Conservation (phyloP, 2,329 filamentous ascomycete species). For the Epichloe coenophiala region DNA sequence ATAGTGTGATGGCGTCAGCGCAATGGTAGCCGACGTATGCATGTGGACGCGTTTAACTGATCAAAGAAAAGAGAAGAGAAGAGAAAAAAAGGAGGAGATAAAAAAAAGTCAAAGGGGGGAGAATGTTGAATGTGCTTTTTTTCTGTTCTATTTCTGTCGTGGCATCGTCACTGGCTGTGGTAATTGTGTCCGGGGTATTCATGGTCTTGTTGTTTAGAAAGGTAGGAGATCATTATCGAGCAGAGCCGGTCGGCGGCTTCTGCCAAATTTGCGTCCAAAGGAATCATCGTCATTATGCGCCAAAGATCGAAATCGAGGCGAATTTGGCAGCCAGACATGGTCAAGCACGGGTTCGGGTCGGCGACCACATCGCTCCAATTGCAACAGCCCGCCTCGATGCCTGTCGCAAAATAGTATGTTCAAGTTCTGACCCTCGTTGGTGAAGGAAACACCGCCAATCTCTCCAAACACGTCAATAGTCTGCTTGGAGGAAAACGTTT, state of each 20-base stretch:
- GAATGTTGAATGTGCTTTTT: neutral
- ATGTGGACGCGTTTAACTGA: neutral
- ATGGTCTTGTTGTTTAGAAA: slow-evolving; percentile 6
- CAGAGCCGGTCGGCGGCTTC: slow-evolving; percentile 3
- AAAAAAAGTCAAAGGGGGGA: neutral
- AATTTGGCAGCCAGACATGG: slow-evolving; percentile 8
- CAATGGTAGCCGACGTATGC: neutral
- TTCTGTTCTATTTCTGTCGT: neutral
- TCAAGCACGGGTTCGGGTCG: slow-evolving; percentile 14
- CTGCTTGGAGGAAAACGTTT: slow-evolving; percentile 51
- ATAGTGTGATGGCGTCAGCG: neutral
- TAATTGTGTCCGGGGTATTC: neutral
- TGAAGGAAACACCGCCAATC: slow-evolving; percentile 54
- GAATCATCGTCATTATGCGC: slow-evolving; percentile 3
- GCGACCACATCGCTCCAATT: slow-evolving; percentile 36
- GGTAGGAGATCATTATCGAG: slow-evolving; percentile 11
- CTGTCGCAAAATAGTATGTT: slow-evolving; percentile 54
- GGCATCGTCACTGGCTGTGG: neutral
- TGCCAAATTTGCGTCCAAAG: slow-evolving; percentile 2
- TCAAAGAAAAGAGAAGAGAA: neutral
- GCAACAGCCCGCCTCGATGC: slow-evolving; percentile 52
- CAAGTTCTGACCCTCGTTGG: slow-evolving; percentile 54
- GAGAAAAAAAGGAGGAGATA: too few species aligned
- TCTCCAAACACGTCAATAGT: slow-evolving; percentile 63
- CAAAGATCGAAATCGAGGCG: neutral